Base-by-base conservation (phyloP, 495 filamentous ascomycete species). In the Penicillium lividum region DNA sequence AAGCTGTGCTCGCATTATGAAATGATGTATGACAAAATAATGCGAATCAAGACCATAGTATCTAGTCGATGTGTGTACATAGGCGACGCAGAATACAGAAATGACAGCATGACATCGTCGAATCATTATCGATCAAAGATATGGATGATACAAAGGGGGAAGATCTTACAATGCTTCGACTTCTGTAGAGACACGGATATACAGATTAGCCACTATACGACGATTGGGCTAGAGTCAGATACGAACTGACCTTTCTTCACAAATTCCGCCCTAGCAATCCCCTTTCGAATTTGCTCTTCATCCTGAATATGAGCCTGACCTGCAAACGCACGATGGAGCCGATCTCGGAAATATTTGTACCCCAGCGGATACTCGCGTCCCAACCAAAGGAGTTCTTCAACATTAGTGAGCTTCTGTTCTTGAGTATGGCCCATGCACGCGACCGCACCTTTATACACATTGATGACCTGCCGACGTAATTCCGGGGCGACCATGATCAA, bases 331-430 rank as follows among this genome's bases (percentile, higher is more conserved):
- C 84, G 81, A 74, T 96, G 93, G 11, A 97, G 77, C 22, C 92
- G 83, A 15, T 83, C 81, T 15, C 86, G 81, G 74, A 95, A 98
- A 72, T 91, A 98, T 40, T 81, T 72, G 68, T 89, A 96, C 16
- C 95, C 95, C 30, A 89, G 78, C 8, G 95, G 94, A 69, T 98
- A 98, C 38, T 92, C 87, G 28, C 86, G 83, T 47, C 94, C 94
- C 33, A 97, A 76, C 69, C 88, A 83, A 5, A 98, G 82, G 22
- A 97, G 84, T 60, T 96, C 92, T 94, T 60, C 36, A 49, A 4
- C 13, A 22, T 31, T 50, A 29, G 15, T 34, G 5, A 33, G 46
- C 31, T 7, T 33, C n/a, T 53, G 48, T 29, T 5, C 42, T 52
- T 54, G 27, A 18, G 8, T 40, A 34, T 22, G 22, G 22, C 22